Conservation (phyloP, 805 yeast species). For the Candida endomychidarum region DNA sequence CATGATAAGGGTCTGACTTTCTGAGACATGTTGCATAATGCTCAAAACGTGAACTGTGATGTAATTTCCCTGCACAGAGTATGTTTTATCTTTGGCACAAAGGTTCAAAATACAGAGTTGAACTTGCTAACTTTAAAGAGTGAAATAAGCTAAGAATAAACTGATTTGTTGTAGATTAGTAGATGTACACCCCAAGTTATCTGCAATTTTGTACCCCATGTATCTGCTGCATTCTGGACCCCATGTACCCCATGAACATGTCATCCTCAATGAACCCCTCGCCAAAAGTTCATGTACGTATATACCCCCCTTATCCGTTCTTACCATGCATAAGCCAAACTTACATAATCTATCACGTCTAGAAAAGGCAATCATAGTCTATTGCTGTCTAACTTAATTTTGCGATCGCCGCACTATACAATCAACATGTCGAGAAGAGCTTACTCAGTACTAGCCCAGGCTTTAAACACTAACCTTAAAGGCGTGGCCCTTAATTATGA, state of each 20-base stretch:
- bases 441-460: conserved; percentile 25
- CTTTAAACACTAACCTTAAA: conserved; percentile 34
- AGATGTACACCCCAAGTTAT: too few relatives aligned
- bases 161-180: too few relatives aligned
- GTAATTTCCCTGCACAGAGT: conserved; percentile 7
- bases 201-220: too few relatives aligned
- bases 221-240: too few relatives aligned
- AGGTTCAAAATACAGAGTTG: too few relatives aligned
- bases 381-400: conserved; percentile 1
- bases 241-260: too few relatives aligned
- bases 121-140: too few relatives aligned
- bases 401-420: not conserved
- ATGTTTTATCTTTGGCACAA: too few relatives aligned
- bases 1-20: conserved; percentile 1
- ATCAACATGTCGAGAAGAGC: conserved; percentile 15
- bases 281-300: too few relatives aligned
- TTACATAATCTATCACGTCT: not conserved
- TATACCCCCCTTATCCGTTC: not conserved
- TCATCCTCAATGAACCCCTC: too few relatives aligned
- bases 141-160: too few relatives aligned
- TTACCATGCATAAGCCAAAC: not conserved
- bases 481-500: conserved; percentile 60
- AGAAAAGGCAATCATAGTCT: not conserved
- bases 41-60: conserved; percentile 1
- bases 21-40: conserved; percentile 3